A percentile compares a stretch with the other conserved stretches of the same genome.
These are phyloP conservation scores for Tarenaya hassleriana DNA, from an alignment of 345 rosid genomes.

Conservation along the genomic window DNA sequence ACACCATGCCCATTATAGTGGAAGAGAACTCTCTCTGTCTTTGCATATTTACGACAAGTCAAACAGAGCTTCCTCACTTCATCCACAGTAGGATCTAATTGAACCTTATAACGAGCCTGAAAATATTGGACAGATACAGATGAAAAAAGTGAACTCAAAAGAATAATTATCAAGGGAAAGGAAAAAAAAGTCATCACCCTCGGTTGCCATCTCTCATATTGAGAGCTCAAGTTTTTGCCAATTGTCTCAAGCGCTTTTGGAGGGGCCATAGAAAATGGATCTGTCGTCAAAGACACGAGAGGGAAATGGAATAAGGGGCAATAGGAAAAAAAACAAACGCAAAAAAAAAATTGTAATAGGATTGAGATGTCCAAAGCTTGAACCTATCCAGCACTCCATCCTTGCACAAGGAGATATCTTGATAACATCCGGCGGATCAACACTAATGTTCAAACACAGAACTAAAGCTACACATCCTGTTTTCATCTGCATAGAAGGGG, in stretches of 20 bases:
- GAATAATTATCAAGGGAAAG: not conserved
- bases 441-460: slow-evolving; percentile 77
- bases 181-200: slow-evolving; percentile 38
- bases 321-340: not conserved
- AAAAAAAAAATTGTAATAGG: too few relatives aligned
- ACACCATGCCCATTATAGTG: slow-evolving; percentile 98
- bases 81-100: slow-evolving; percentile 78
- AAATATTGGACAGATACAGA: not conserved
- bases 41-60: slow-evolving; percentile 68
- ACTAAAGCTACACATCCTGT: slow-evolving; percentile 90
- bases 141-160: slow-evolving; percentile 13
- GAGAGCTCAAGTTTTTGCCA: slow-evolving; percentile 63
- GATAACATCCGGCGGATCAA: slow-evolving; percentile 96
- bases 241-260: slow-evolving; percentile 69
- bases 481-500: slow-evolving; percentile 73
- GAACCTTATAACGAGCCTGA: slow-evolving; percentile 75
- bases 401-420: slow-evolving; percentile 96
- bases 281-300: slow-evolving; percentile 39
- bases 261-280: slow-evolving; percentile 91
- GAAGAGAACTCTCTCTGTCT: slow-evolving; percentile 76
- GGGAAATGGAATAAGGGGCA: not conserved
- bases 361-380: not conserved
- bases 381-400: slow-evolving; percentile 95
- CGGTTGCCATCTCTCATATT: slow-evolving; percentile 96
- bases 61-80: slow-evolving; percentile 84